Conservation (phyloP, 2,329 filamentous ascomycete species). For the Penicillium sp. region DNA sequence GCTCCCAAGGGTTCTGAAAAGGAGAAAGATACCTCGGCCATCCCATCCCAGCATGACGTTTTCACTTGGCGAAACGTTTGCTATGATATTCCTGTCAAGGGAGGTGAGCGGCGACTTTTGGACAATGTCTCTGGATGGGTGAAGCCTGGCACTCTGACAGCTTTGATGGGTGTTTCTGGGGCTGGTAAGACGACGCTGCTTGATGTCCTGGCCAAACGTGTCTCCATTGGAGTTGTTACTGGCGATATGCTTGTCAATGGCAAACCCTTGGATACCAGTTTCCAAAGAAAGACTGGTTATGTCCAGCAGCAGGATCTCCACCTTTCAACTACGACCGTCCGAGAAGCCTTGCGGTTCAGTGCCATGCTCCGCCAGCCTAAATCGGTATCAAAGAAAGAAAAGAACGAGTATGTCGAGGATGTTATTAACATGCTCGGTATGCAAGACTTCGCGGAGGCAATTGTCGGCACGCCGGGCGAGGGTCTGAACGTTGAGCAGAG, state of each 20-base stretch:
- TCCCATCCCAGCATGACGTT: conserved; percentile 39
- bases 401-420: conserved; percentile 79
- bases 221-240: conserved; percentile 61
- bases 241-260: conserved; percentile 67
- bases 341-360: conserved; percentile 81
- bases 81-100: conserved; percentile 55
- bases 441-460: conserved; percentile 80
- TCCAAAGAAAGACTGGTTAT: conserved; percentile 66
- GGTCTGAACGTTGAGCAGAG: conserved; percentile 62
- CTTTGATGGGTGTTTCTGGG: conserved; percentile 61
- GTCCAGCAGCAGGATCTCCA: conserved; percentile 75
- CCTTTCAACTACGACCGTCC: conserved; percentile 76
- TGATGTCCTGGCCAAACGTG: conserved; percentile 58
- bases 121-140: conserved; percentile 57
- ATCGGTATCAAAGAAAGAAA: conserved; percentile 66
- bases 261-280: conserved; percentile 54
- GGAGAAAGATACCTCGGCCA: conserved; percentile 20
- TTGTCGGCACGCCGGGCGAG: conserved; percentile 83
- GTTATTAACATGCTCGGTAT: conserved; percentile 80
- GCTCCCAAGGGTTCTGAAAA: conserved; percentile 10
- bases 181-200: conserved; percentile 63
- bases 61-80: conserved; percentile 56
- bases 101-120: conserved; percentile 51
- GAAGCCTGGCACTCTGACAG: conserved; percentile 56
- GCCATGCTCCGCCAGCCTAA: conserved; percentile 79